phyloP scores from a whole-genome alignment of 2,329 filamentous ascomycete genomes.

The Hymenoscyphus scutula region DNA sequence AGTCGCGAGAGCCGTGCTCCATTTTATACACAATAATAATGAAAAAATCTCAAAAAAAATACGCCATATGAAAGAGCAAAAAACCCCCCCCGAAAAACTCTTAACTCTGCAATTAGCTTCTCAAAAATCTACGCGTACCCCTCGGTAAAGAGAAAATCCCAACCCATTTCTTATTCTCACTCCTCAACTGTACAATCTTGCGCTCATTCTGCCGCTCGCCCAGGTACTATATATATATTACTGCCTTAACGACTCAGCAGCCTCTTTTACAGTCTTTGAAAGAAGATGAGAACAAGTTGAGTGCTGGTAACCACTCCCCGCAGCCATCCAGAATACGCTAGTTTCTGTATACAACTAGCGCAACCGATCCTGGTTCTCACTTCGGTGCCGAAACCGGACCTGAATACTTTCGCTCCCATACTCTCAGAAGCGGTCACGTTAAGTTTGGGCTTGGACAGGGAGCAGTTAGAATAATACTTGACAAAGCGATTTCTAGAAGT shows the following conservation, averaged over 20 bases:
- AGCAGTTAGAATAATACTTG: too few species aligned
- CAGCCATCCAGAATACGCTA: neutral
- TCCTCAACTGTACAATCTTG: constrained; percentile 70
- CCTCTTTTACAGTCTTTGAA: constrained; percentile 68
- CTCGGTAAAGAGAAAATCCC: constrained; percentile 71
- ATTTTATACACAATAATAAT: too few species aligned
- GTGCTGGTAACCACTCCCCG: constrained; percentile 66
- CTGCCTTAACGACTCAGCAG: constrained; percentile 65
- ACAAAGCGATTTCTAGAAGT: too few species aligned
- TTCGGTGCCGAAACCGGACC: neutral
- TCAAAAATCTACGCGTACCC: constrained; percentile 40
- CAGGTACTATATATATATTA: constrained; percentile 69
- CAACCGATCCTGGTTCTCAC: neutral
- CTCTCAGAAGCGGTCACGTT: too few species aligned
- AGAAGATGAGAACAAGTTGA: too few species aligned
- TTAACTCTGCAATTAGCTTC: neutral
- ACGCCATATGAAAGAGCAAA: too few species aligned
- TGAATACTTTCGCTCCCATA: too few species aligned
- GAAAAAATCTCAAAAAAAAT: neutral
- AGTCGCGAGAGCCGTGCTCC: too few species aligned
- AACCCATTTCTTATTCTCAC: constrained; percentile 77
- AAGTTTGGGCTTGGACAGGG: too few species aligned
- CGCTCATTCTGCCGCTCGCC: constrained; percentile 64
- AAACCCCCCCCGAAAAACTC: too few species aligned
- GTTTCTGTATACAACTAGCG: neutral